Percentiles rank a stretch among this genome's conserved stretches.
Evolutionary conservation across 441 rosid genomes (phyloP).

Genomic region (Brassica balearica): DNA sequence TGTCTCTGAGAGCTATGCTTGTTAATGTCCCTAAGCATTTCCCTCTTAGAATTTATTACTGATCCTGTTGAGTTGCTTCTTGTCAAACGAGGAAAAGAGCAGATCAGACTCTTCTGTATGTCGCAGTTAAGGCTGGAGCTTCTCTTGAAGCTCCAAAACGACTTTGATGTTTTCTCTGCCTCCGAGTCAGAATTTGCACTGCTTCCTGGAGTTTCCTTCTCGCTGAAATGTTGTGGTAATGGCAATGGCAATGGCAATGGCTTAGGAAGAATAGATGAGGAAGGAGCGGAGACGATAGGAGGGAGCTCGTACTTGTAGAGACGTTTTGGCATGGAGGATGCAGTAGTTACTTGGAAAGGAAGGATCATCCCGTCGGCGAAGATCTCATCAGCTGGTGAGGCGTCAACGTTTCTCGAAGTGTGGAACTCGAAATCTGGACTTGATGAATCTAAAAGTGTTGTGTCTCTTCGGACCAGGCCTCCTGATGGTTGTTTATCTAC

Average conservation of each 20-base stretch:
- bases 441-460: constrained; percentile 51
- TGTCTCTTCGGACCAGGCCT: constrained; percentile 49
- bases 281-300: constrained; percentile 45
- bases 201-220: constrained; percentile 22
- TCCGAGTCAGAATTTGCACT: constrained; percentile 35
- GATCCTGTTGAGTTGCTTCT: constrained; percentile 81
- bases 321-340: constrained; percentile 36
- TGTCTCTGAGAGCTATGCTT: constrained; percentile 49
- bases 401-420: constrained; percentile 47
- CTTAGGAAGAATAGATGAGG: constrained; percentile 52
- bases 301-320: constrained; percentile 47
- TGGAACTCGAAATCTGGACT: constrained; percentile 70
- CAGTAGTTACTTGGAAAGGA: constrained; percentile 35
- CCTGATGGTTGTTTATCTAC: constrained; percentile 32
- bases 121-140: constrained; percentile 70
- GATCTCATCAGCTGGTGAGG: constrained; percentile 77
- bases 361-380: constrained; percentile 72
- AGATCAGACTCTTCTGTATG: constrained; percentile 56
- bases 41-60: constrained; percentile 44
- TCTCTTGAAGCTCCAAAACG: constrained; percentile 83
- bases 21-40: constrained; percentile 42
- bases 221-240: constrained; percentile 12
- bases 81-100: constrained; percentile 62
- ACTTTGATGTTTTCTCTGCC: constrained; percentile 54
- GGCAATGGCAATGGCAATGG: constrained; percentile 14